Evolutionary conservation across 2,329 filamentous ascomycete genomes (phyloP), one percentile per base, ranked within the genome.

Genomic region (Waltergamsia citrina): DNA sequence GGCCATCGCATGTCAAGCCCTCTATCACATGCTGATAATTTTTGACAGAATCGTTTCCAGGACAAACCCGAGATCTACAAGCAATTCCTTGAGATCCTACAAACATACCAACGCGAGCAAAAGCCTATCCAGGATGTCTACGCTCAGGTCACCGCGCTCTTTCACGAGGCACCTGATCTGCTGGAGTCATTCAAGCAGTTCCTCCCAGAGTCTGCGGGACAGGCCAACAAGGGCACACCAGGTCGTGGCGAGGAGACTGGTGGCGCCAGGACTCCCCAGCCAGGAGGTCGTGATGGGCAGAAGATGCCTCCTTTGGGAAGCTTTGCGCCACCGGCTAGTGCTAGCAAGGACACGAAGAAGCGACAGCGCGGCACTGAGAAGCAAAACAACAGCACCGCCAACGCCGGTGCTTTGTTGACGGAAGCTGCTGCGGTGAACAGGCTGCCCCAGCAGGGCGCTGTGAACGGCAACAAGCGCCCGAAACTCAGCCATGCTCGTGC

Each of bases 141-240:
- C 56, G 84, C 85, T 2, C 92, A 98, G 57, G 92, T 98, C 17
- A 98, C 93, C 1, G 83, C 82, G 21, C 67, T 98, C 1, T 98
- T 98, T 63, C 87, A 86, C 52, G 82, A 83, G 5, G 92, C 93
- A 0, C 90, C 90, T 5, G 92, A 98, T 59, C 74, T 98, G 10
- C 67, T 98, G 3, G 92, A 98, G 57, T 92, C 98, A 51, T 98
- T 98, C 55, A 98, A 98, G 57, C 92, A 98, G 52, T 98, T 98
- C 46, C 69, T 98, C 7, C 92, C 92, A 0, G 92, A 98, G 54
- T 93, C 90, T 28, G 71, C 73, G 22, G 62, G 62, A 11, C 60
- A 63, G 37, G 68, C 70, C 2, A 72, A 73, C 2, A 73, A 73
- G 40, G 56, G 65, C 5, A 66, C 41, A 57, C 75, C 48, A 15